Evolutionary conservation across 2,329 filamentous ascomycete species (phyloP).

Genomic region (Aspergillus sp.): DNA sequence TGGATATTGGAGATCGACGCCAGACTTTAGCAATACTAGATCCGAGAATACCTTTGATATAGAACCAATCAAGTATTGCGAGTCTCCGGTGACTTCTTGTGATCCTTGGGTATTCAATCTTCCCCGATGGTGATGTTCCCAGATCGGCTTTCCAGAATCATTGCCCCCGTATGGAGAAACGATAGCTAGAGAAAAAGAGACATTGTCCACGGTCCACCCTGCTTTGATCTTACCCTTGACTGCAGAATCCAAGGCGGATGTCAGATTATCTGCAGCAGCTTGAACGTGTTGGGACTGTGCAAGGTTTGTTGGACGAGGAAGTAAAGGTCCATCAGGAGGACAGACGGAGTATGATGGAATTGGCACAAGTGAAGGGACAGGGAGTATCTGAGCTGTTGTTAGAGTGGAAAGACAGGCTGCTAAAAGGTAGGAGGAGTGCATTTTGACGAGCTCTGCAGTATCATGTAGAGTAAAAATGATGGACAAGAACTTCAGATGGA

Average conservation of each 20-base stretch:
- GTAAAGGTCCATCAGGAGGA: constrained; percentile 16
- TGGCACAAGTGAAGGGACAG: constrained; percentile 4
- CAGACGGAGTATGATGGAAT: constrained; percentile 11
- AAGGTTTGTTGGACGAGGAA: constrained; percentile 29
- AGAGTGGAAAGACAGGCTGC: background rate
- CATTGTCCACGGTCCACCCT: constrained; percentile 32
- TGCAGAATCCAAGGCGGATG: constrained; percentile 23
- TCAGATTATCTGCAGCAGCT: constrained; percentile 24
- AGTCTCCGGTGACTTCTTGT: constrained; percentile 25
- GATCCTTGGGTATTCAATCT: constrained; percentile 32
- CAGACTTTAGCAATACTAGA: constrained; percentile 33
- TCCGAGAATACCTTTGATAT: constrained; percentile 38
- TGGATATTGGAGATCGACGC: constrained; percentile 26
- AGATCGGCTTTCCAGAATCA: constrained; percentile 25
- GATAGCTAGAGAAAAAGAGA: constrained; percentile 37
- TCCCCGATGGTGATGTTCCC: constrained; percentile 41
- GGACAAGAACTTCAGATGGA: no score
- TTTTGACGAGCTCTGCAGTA: background rate
- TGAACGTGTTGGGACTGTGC: constrained; percentile 21
- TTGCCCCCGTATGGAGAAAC: constrained; percentile 25
- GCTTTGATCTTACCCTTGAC: constrained; percentile 26
- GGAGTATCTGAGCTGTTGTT: constrained; percentile 5
- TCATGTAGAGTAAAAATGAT: no score
- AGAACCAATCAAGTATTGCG: constrained; percentile 41
- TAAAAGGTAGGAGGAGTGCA: background rate